These are phyloP conservation scores for Metschnikowia borealis DNA, from an alignment of 805 yeast genomes.

Conservation along the genomic window DNA sequence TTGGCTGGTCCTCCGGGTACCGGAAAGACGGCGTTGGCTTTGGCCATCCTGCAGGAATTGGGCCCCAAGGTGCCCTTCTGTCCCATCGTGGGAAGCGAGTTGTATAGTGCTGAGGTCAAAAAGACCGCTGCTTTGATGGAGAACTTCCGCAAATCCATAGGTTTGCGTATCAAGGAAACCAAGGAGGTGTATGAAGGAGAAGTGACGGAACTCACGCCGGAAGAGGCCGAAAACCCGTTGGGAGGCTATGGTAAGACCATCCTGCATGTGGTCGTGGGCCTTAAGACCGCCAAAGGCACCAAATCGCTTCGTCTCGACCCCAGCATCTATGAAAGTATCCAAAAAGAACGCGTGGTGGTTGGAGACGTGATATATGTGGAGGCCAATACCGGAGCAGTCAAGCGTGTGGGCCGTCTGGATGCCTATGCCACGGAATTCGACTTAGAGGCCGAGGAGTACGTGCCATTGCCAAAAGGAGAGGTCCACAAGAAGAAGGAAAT, in stretches of 20 bases:
- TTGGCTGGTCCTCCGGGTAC: constrained; percentile 98
- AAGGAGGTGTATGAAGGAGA: constrained; percentile 98
- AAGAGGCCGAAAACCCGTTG: constrained; percentile 92
- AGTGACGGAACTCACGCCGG: constrained; percentile 92
- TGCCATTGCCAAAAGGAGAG: constrained; percentile 97
- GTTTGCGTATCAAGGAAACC: constrained; percentile 91
- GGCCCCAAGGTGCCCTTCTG: constrained; percentile 98
- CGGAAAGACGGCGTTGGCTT: constrained; percentile 95
- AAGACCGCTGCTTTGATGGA: constrained; percentile 97
- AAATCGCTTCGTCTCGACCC: constrained; percentile 88
- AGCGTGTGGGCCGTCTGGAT: constrained; percentile 96
- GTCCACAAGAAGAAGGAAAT: constrained; percentile 97
- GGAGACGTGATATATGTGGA: constrained; percentile 98
- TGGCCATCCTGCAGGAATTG: constrained; percentile 92
- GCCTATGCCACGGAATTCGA: constrained; percentile 98
- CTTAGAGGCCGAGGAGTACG: constrained; percentile 97
- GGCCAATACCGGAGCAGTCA: constrained; percentile 95
- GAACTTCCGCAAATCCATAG: constrained; percentile 93
- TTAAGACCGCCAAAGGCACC: constrained; percentile 88
- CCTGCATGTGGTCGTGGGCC: constrained; percentile 88
- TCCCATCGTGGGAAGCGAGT: constrained; percentile 92
- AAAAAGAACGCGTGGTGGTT: constrained; percentile 87
- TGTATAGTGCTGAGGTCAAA: constrained; percentile 93
- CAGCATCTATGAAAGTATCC: constrained; percentile 86
- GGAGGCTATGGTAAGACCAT: constrained; percentile 98